Evolutionary conservation across 768 basidiomycete genomes (phyloP).

Genomic region (Suillus hirtellus): DNA sequence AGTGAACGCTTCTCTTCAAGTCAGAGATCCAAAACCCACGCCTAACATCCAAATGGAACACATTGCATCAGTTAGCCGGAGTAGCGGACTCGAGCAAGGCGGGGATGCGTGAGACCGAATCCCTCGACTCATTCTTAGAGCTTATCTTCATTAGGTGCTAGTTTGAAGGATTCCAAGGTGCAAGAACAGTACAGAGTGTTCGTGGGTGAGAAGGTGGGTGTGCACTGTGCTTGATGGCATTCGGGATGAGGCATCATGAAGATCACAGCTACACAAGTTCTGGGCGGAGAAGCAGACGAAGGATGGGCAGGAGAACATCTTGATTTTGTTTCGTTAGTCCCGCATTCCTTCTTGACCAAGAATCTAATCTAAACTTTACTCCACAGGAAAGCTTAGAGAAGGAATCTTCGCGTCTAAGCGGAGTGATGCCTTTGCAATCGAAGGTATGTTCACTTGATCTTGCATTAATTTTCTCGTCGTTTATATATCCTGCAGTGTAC

Average conservation of each 20-base stretch:
- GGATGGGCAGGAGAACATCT: constrained; percentile 64
- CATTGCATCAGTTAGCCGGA: constrained; percentile 73
- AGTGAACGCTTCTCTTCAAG: background rate
- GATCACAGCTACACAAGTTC: constrained; percentile 11
- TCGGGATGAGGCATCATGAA: constrained; percentile 41
- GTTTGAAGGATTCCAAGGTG: constrained; percentile 55
- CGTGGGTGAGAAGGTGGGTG: constrained; percentile 61
- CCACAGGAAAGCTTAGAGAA: constrained; percentile 72
- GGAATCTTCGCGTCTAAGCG: constrained; percentile 64
- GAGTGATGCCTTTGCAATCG: constrained; percentile 59
- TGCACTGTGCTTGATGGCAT: constrained; percentile 45
- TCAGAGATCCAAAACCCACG: background rate
- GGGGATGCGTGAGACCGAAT: constrained; percentile 67
- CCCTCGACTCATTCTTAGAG: background rate
- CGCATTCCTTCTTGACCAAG: background rate
- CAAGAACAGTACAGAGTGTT: constrained; percentile 72
- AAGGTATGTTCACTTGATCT: constrained; percentile 49
- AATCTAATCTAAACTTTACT: constrained; percentile 8
- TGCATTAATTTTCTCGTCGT: background rate
- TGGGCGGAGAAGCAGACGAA: constrained; percentile 34
- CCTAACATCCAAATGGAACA: constrained; percentile 50
- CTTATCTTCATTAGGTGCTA: constrained; percentile 36
- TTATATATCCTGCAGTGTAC: constrained; percentile 48
- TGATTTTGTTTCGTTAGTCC: constrained; percentile 71
- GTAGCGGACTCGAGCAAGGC: constrained; percentile 71